Conservation (phyloP, 2,329 filamentous ascomycete species). For the Penicillium sp. region DNA sequence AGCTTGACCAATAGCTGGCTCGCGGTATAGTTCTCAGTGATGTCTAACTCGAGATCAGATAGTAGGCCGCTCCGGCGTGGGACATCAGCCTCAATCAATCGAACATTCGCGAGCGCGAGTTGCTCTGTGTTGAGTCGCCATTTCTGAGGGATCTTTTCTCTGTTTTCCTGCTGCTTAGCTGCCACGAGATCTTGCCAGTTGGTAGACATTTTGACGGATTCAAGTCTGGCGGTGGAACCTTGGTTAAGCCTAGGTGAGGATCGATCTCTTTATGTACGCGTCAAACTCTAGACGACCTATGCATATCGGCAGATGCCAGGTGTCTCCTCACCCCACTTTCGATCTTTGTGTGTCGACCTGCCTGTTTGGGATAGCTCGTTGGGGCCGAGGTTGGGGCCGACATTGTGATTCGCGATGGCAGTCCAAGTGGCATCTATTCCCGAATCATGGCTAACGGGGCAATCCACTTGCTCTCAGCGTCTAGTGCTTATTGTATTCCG, state of each 20-base stretch:
- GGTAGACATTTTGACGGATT: constrained; percentile 1
- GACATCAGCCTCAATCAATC: constrained; percentile 23
- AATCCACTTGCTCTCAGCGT: too few species aligned
- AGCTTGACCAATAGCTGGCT: constrained; percentile 21
- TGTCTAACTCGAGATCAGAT: constrained; percentile 47
- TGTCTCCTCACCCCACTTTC: not conserved
- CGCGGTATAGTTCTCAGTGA: constrained; percentile 42
- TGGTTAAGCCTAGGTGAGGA: too few species aligned
- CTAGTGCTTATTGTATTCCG: too few species aligned
- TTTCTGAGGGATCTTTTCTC: constrained; percentile 33
- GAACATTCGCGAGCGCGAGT: constrained; percentile 1
- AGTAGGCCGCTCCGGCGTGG: constrained; percentile 45
- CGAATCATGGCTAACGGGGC: too few species aligned
- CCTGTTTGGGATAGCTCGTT: constrained; percentile 15
- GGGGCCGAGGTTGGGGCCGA: not conserved
- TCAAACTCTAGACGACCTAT: not conserved
- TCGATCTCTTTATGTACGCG: not conserved
- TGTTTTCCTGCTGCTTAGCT: constrained; percentile 31
- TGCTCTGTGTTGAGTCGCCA: constrained; percentile 30
- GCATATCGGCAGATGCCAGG: not conserved
- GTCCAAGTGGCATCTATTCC: not conserved
- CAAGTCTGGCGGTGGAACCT: too few species aligned
- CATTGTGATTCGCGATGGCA: not conserved
- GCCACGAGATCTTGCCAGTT: constrained; percentile 25
- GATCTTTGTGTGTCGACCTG: constrained; percentile 15